These are phyloP conservation scores for Cornus suecica DNA, from an alignment of 148 eudicot genomes.

Conservation along the genomic window DNA sequence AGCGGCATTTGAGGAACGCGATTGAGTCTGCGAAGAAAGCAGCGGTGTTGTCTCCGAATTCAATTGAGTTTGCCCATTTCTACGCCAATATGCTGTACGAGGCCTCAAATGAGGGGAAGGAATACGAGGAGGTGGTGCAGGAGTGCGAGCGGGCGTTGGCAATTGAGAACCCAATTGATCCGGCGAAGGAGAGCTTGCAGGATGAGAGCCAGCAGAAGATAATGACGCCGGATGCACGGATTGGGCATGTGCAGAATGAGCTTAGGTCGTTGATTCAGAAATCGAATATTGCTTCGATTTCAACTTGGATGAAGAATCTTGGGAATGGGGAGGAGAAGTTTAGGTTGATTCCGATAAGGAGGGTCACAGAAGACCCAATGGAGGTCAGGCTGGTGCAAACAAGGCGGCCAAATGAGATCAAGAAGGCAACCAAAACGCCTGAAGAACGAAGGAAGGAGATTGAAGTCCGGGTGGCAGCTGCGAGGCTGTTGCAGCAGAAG, in stretches of 20 bases:
- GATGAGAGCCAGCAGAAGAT: constrained; percentile 52
- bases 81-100: constrained; percentile 82
- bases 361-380: constrained; percentile 75
- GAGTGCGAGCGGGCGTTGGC: constrained; percentile 86
- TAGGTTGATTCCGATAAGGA: constrained; percentile 61
- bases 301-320: constrained; percentile 78
- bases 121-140: constrained; percentile 65
- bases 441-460: constrained; percentile 93
- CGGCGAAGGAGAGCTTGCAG: constrained; percentile 65
- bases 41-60: constrained; percentile 46
- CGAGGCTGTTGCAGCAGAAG: constrained; percentile 89
- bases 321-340: constrained; percentile 75
- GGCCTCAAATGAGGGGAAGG: constrained; percentile 57
- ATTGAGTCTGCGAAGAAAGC: constrained; percentile 72
- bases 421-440: constrained; percentile 77
- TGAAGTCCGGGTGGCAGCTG: constrained; percentile 91
- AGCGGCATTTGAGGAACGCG: constrained; percentile 53
- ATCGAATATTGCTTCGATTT: constrained; percentile 69
- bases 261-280: constrained; percentile 53
- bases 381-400: constrained; percentile 50
- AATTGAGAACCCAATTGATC: constrained; percentile 75
- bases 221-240: constrained; percentile 39
- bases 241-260: constrained; percentile 55
- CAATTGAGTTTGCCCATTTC: constrained; percentile 64
- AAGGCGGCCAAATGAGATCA: constrained; percentile 73